Evolutionary conservation across 257 asterid species (phyloP), one percentile per base, ranked within the genome.

Genomic region (Solanum appendiculatum): DNA sequence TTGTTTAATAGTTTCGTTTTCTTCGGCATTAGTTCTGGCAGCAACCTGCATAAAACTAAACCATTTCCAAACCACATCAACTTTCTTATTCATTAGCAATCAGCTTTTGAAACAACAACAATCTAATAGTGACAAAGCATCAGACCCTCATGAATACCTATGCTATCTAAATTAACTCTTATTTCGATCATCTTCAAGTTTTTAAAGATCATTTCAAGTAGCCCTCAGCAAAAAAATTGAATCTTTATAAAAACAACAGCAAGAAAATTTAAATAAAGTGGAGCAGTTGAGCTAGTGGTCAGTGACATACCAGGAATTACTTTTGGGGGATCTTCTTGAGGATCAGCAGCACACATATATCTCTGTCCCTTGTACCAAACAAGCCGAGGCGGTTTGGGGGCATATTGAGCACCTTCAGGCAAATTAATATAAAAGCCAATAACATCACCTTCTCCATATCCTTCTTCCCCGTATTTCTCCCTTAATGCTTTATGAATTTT

Each of bases 341-440:
- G 90, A 84, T 92, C 94, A 6, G 96, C 92, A 51, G 94, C 94
- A 87, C 94, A 91, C 64, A 91, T 91, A 88, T 94, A 96, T 27
- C 98, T 91, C 91, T 95, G 99, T 48, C 99, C 98, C 94, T 97
- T 97, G 88, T 92, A 94, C 98, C 95, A 97, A 87, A 97, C 96
- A 93, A 94, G 90, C 9, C 94, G 91, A 10, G 93, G 96, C 11
- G 96, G 95, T 85, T 91, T 88, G 21, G 98, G 98, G 0, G 94
- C 97, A 60, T 91, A 97, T 56, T 87, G 83, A 3, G 89, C 91
- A 82, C 99, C 99, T 27, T 92, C 95, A 3, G 98, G 99, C 91
- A 97, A 92, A 88, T 88, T 93, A 34, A 97, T 97, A 89, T 96
- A 97, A 77, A 96, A 95, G 1, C 99, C 99, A 74, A 97, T 90